phyloP scores from a whole-genome alignment of 2,329 filamentous ascomycete genomes.

The Ophiostoma perfectum region DNA sequence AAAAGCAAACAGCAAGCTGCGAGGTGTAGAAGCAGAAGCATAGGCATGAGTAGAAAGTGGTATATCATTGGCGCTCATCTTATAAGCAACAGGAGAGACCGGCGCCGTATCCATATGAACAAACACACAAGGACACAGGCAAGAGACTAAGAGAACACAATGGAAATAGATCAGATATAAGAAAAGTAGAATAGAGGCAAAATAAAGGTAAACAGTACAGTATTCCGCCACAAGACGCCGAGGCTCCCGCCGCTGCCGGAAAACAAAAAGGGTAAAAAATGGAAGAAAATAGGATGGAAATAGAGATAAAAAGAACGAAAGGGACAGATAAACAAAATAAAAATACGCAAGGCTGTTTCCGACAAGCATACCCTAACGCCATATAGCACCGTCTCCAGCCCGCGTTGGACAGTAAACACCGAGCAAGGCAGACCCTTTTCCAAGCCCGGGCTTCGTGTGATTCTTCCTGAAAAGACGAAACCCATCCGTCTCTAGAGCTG shows the following conservation, averaged over 20 bases:
- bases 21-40: no score
- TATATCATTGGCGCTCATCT: no score
- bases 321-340: background rate
- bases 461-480: background rate
- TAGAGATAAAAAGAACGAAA: background rate
- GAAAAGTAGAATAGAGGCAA: background rate
- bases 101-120: background rate
- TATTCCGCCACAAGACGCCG: conserved; percentile 16
- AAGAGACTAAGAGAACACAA: background rate
- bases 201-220: background rate
- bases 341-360: background rate
- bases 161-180: background rate
- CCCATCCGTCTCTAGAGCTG: conserved; percentile 9
- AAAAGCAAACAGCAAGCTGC: no score
- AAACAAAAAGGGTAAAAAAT: background rate
- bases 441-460: background rate
- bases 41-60: no score
- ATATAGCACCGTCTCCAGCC: background rate
- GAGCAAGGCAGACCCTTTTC: conserved; percentile 14
- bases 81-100: no score
- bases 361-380: conserved; percentile 3
- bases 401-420: background rate
- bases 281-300: background rate
- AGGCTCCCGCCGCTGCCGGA: conserved; percentile 18
- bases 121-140: background rate